Evolutionary conservation across 495 filamentous ascomycete genomes (phyloP).

Genomic region (Penicillium herquei): DNA sequence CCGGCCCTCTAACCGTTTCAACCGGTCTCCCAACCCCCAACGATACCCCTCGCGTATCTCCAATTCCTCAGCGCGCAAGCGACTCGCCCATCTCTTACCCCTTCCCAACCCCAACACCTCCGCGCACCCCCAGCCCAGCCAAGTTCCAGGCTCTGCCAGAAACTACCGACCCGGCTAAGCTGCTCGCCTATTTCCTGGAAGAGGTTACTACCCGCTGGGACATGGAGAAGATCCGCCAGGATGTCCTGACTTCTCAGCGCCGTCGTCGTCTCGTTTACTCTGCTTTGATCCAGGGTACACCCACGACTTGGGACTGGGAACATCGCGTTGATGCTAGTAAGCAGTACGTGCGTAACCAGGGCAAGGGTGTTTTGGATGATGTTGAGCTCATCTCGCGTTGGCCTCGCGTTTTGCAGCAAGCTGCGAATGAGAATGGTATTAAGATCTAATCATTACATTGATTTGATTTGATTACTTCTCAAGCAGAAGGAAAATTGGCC

Average conservation of each 20-base stretch:
- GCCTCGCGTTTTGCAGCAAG: slow-evolving; percentile 44
- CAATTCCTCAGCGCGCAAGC: slow-evolving; percentile 29
- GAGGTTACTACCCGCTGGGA: slow-evolving; percentile 73
- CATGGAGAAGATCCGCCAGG: slow-evolving; percentile 63
- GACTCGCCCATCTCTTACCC: slow-evolving; percentile 30
- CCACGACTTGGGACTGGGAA: slow-evolving; percentile 75
- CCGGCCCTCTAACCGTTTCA: slow-evolving; percentile 9
- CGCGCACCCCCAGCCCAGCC: slow-evolving; percentile 39
- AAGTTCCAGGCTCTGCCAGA: slow-evolving; percentile 33
- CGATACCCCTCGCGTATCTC: slow-evolving; percentile 36
- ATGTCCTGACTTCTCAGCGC: slow-evolving; percentile 70
- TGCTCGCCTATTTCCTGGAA: slow-evolving; percentile 57
- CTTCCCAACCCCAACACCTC: slow-evolving; percentile 37
- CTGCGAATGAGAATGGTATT: slow-evolving; percentile 30
- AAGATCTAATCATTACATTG: background rate
- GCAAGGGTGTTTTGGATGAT: slow-evolving; percentile 46
- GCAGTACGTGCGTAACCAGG: slow-evolving; percentile 59
- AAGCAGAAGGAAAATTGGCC: background rate
- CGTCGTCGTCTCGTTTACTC: slow-evolving; percentile 69
- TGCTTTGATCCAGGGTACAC: slow-evolving; percentile 68
- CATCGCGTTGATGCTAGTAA: slow-evolving; percentile 67
- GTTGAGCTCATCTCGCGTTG: slow-evolving; percentile 48
- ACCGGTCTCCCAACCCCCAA: slow-evolving; percentile 39
- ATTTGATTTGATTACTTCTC: background rate
- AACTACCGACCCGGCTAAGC: slow-evolving; percentile 43